Evolutionary conservation across 1,284 basidiomycete species (phyloP), one percentile per base, ranked within the genome.

Genomic region (Trametes pubescens): DNA sequence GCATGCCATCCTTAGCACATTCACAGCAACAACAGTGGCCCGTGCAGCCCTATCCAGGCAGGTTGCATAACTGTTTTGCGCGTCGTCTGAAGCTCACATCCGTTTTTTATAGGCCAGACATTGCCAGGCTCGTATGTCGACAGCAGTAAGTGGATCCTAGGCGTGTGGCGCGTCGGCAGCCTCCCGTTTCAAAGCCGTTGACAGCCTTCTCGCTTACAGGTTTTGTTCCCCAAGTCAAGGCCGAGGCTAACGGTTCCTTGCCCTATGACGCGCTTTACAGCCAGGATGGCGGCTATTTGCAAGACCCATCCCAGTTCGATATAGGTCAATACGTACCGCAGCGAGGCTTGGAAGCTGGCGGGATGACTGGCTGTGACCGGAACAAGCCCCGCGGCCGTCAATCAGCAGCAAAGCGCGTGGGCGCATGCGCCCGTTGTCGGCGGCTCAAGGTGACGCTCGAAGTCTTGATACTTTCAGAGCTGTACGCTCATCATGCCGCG

Each of bases 391-490:
- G 62, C 52, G 51, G 38, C n/a, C 62, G 63, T 26, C 62, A 55
- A 34, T 47, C 57, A 14, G 61, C 58, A 11, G 60, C 64, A 47
- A 69, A 66, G 62, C 68, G 66, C 18, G 57, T 67, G 6, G 73
- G 73, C 0, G 76, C 76, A 5, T 77, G 76, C 66, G 74, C 74
- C 18, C 68, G 76, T 7, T 77, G 76, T 67, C 73, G 76, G 61
- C 69, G 72, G 40, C 69, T 77, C 46, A 77, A 77, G 71, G 76
- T 75, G 53, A 49, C 55, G 32, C 14, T 34, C 22, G 21, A 14
- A 21, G 1, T 29, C n/a, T n/a, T 24, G 40, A 35, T 16, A 34
- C 22, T 22, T n/a, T 32, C 55, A 10, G 43, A 24, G 54, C 21
- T 32, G 7, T 34, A 21, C 51, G 21, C 21, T 57, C 34, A 60